Base-by-base conservation (phyloP, 768 basidiomycete species). In the Leccinum sublutescens region DNA sequence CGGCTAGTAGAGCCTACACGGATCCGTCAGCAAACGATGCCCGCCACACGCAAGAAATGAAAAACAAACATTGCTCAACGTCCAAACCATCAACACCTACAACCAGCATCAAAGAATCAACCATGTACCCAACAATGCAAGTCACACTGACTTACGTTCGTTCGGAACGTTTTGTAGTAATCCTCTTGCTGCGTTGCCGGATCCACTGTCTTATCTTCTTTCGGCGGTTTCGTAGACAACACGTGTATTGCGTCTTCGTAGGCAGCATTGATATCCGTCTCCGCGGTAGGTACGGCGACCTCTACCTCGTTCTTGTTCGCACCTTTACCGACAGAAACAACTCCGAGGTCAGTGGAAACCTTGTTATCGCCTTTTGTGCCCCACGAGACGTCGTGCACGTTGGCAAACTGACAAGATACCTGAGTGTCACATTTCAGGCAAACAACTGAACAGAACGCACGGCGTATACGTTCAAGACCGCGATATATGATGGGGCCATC, bases 301-400 rank as follows among this genome's bases (percentile, higher is more conserved):
- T 95, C 93, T 10, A 95, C 95, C 68, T 91, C 88, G 64, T 89
- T 89, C 68, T 87, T 86, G 59, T 87, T 75, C 56, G 75, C 74
- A 56, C 62, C 83, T 58, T 82, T 82, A 36, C 79, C 77, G 1
- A 79, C 79, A 52, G 81, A 82, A 62, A 95, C 90, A 5, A 87
- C 87, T 49, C 96, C 97, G 6, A 98, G 85, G 64, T 95, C 92
- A 25, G 88, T 88, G 55, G 79, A 81, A 48, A 89, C 82, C 68
- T 87, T 95, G 78, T 94, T 95, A 74, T 91, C 93, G 34, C 92
- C 96, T 71, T 96, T 98, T 4, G 93, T 98, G 38, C 95, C 94
- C 95, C 95, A 95, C 4, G 91, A 93, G 10, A 95, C 88, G 59
- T 95, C 94, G 74, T 93, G 90, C 5, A 92, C 90, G 68, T 93